These are phyloP conservation scores for Hypomyces rosellus DNA, from an alignment of 2,329 filamentous ascomycete genomes.

Conservation along the genomic window DNA sequence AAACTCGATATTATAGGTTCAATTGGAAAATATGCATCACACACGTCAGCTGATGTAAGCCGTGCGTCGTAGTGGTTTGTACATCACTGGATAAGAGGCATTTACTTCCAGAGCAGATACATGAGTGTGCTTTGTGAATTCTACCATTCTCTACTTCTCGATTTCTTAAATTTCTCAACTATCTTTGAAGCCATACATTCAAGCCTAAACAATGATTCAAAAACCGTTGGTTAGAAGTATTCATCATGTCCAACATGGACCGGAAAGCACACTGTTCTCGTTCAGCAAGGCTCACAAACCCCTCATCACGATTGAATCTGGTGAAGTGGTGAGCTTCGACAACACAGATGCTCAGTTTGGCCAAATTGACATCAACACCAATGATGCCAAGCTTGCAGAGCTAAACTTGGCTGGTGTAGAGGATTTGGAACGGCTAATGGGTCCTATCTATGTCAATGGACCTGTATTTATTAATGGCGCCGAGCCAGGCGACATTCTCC, in stretches of 20 bases:
- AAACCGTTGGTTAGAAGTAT: too few species aligned
- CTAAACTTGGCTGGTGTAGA: not conserved
- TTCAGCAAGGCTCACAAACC: constrained; percentile 2
- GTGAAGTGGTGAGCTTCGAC: constrained; percentile 2
- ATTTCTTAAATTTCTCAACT: too few species aligned
- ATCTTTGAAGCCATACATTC: too few species aligned
- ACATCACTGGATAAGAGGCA: too few species aligned
- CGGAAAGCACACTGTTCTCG: not conserved
- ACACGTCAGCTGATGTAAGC: too few species aligned
- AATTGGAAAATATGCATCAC: too few species aligned
- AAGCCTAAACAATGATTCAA: too few species aligned
- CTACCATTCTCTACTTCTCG: too few species aligned
- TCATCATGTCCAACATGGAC: not conserved
- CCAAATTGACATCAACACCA: not conserved
- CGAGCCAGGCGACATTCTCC: constrained; percentile 44
- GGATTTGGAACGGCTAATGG: not conserved
- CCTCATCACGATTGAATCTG: constrained; percentile 1
- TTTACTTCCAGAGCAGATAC: too few species aligned
- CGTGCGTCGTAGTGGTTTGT: too few species aligned
- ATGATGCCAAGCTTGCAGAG: not conserved
- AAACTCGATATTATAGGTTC: too few species aligned
- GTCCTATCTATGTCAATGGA: constrained; percentile 21
- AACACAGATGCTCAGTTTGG: constrained; percentile 1
- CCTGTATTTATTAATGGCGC: constrained; percentile 44
- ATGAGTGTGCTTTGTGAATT: too few species aligned